These are phyloP conservation scores for Carex kokanica DNA, from an alignment of 176 grass and related monocot genomes.

Conservation along the genomic window DNA sequence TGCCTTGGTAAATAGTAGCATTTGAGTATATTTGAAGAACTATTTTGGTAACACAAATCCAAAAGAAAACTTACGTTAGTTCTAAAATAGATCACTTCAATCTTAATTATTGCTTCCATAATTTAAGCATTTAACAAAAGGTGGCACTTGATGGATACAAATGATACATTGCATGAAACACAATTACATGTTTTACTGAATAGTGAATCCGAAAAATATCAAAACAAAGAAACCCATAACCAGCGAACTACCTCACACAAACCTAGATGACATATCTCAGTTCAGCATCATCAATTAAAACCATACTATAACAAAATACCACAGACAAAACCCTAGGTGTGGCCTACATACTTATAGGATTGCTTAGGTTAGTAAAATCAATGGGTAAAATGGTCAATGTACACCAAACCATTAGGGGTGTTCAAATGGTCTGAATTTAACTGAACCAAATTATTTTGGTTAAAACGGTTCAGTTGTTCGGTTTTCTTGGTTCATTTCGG, in stretches of 20 bases:
- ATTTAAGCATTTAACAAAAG: neutral
- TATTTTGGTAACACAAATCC: neutral
- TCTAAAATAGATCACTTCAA: neutral
- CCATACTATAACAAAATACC: neutral
- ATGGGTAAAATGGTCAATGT: neutral
- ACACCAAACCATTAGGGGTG: neutral
- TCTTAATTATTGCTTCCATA: neutral
- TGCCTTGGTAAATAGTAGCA: neutral
- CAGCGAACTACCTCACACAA: neutral
- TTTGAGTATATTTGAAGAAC: neutral
- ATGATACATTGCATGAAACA: neutral
- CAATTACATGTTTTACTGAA: neutral
- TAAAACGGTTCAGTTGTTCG: neutral
- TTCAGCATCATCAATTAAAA: neutral
- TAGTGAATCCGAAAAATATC: neutral
- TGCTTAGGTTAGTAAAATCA: neutral
- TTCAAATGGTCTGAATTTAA: neutral
- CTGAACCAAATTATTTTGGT: neutral
- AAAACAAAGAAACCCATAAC: neutral
- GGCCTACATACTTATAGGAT: neutral
- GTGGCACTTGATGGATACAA: neutral
- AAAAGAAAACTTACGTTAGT: neutral
- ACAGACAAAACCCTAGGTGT: neutral
- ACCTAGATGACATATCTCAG: neutral
- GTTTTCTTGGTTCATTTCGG: neutral